A percentile compares a stretch with the other conserved stretches of the same genome.
Conservation (phyloP, 2,329 filamentous ascomycete genomes). For the Venturia nashicola region DNA sequence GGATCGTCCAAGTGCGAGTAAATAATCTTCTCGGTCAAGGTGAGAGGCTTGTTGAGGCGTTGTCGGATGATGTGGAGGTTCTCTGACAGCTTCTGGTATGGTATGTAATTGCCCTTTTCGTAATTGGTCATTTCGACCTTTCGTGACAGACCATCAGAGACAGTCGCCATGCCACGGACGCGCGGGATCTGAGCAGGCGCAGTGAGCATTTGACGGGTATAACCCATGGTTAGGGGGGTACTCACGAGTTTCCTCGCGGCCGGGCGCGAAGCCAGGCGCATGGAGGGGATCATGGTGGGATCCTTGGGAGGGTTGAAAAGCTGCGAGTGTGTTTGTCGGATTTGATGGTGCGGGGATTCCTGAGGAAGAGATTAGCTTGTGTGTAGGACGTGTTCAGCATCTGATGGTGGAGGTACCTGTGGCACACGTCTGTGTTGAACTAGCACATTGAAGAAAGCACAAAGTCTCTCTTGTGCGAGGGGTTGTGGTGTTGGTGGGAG, state of each 20-base stretch:
- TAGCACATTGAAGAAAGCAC: constrained; percentile 11
- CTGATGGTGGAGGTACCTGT: neutral
- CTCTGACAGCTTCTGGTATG: constrained; percentile 98
- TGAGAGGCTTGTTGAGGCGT: constrained; percentile 85
- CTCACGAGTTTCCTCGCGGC: neutral
- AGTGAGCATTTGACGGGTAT: neutral
- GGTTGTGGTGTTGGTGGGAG: neutral
- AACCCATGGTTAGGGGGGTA: neutral
- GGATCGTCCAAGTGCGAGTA: constrained; percentile 98
- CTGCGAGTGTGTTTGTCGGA: neutral
- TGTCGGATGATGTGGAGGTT: constrained; percentile 83
- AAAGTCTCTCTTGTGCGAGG: too few species aligned
- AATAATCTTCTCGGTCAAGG: constrained; percentile 95
- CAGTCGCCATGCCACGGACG: constrained; percentile 59
- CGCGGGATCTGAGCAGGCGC: neutral
- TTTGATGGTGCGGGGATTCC: neutral
- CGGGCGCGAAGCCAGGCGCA: neutral
- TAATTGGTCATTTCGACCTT: constrained; percentile 98
- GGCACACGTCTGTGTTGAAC: neutral
- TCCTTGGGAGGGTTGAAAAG: neutral
- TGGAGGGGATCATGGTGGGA: neutral
- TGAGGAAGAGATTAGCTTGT: neutral
- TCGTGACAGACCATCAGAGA: constrained; percentile 74
- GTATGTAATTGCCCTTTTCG: constrained; percentile 95
- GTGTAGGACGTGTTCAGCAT: neutral